phyloP scores from a whole-genome alignment of 257 asterid species.

The Capsicum rhomboideum region DNA sequence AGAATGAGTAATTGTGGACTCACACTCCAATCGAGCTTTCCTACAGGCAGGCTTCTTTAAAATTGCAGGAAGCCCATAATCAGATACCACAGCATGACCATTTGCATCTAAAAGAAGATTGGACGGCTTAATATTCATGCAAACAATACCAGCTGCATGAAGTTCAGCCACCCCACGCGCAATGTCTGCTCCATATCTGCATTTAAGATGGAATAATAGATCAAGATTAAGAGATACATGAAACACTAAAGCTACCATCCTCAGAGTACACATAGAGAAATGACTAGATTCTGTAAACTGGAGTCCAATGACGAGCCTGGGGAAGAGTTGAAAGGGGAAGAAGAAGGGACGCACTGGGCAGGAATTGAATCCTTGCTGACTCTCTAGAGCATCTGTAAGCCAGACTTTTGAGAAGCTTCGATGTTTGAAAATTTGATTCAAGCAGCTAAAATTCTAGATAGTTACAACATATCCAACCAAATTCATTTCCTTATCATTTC shows the following conservation, averaged over 20 bases:
- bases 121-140: constrained; percentile 95
- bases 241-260: not conserved
- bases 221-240: constrained; percentile 5
- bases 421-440: not conserved
- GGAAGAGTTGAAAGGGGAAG: not conserved
- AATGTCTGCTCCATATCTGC: constrained; percentile 95
- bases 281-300: not conserved
- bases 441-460: not conserved
- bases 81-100: constrained; percentile 95
- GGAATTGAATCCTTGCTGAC: not conserved
- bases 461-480: not conserved
- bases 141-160: constrained; percentile 97
- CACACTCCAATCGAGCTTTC: constrained; percentile 72
- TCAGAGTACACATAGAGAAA: not conserved
- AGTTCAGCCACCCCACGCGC: constrained; percentile 99
- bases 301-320: not conserved
- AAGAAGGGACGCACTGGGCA: not conserved
- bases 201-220: constrained; percentile 20
- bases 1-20: constrained; percentile 76
- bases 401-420: not conserved
- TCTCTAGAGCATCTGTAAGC: not conserved
- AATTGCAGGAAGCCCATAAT: constrained; percentile 94
- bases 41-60: constrained; percentile 77
- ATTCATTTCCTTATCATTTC: not conserved
- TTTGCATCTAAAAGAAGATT: constrained; percentile 86